Evolutionary conservation across 2,329 filamentous ascomycete species (phyloP), one percentile per base, ranked within the genome.

Genomic region (Fusarium sp.): DNA sequence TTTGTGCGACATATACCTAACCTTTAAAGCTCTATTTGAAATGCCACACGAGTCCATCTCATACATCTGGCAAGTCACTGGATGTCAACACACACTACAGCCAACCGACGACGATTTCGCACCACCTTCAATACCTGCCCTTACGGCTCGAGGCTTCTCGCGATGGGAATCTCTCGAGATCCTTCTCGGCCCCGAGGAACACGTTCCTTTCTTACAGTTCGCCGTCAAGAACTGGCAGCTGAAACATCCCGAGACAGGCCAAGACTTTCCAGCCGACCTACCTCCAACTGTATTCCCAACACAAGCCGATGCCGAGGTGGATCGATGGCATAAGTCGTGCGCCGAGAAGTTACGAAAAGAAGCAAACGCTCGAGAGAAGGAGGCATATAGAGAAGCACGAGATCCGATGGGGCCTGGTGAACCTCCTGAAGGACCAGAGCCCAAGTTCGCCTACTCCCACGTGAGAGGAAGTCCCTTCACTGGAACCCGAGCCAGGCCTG

Each of bases 101-200:
- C 94, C 94, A 2, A 90, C 90, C 54, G 89, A 90, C 44, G 88
- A 91, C 77, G 90, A 94, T 72, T 98, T 93, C 80, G 89, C 88
- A 8, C 86, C 91, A 2, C 96, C 96, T 0, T 91, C 89, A 0
- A 89, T 98, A 47, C 96, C 96, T 1, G 94, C 95, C 20, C 85
- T 99, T 63, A 97, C 96, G 41, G 87, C 89, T 0, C 90, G 90
- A 78, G 96, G 96, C 45, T 99, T 97, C 81, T 93, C 96, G 48
- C 91, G 94, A 81, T 99, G 96, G 96, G 93, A 98, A 84, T 94
- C 94, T 1, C 93, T 98, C 63, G 94, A 98, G 83, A 88, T 98
- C 28, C 85, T 98, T 41, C 88, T 98, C 4, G 93, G 92, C 4
- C 96, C 96, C 0, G 92, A 96, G 75, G 94, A 97, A 77, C 95